These are phyloP conservation scores for Skeletonema tropicum DNA, from an alignment of 108 stramenopile genomes.

Conservation along the genomic window DNA sequence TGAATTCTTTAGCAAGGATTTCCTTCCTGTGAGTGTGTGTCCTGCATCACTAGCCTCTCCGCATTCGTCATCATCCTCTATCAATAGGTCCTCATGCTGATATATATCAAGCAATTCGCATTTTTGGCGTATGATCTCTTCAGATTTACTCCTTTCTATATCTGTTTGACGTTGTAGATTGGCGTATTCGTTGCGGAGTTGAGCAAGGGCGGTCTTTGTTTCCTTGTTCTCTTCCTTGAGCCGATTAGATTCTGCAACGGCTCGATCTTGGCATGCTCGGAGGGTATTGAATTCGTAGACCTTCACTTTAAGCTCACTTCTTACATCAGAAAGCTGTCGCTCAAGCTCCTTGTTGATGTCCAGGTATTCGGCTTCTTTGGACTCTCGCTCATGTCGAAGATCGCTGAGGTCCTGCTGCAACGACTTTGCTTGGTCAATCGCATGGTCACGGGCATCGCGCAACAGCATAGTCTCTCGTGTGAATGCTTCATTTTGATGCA, in stretches of 20 bases:
- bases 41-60: not conserved
- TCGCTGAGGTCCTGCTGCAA: conserved; percentile 32
- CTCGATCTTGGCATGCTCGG: conserved; percentile 26
- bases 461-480: conserved; percentile 35
- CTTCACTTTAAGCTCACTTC: conserved; percentile 48
- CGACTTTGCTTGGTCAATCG: conserved; percentile 26
- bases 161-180: conserved; percentile 13
- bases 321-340: conserved; percentile 38
- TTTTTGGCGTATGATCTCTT: conserved; percentile 40
- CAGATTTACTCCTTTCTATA: conserved; percentile 22
- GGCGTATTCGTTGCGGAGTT: conserved; percentile 15
- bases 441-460: conserved; percentile 38
- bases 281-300: conserved; percentile 33
- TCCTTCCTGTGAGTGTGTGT: conserved; percentile 8
- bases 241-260: conserved; percentile 17
- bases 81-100: conserved; percentile 36
- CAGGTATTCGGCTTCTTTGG: conserved; percentile 26
- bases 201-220: conserved; percentile 16
- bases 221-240: conserved; percentile 20
- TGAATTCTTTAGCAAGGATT: conserved; percentile 34
- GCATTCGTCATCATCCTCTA: not conserved
- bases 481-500: conserved; percentile 32
- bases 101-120: conserved; percentile 36
- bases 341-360: conserved; percentile 46
- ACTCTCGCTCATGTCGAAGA: conserved; percentile 19